A percentile compares a stretch with the other conserved stretches of the same genome.
Conservation (phyloP, 148 eudicot species). For the Talinum fruticosum region DNA sequence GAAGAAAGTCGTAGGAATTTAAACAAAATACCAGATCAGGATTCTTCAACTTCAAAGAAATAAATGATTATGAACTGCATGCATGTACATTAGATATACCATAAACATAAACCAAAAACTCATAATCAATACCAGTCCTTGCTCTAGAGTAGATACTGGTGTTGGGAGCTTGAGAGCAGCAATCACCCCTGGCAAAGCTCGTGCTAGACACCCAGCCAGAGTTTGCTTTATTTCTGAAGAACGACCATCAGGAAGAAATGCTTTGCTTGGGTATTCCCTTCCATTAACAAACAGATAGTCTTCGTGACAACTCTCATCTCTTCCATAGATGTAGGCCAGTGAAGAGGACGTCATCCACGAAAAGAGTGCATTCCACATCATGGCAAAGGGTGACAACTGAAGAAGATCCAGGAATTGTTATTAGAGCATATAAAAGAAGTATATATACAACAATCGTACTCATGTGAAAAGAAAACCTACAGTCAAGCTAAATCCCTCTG, state of each 20-base stretch:
- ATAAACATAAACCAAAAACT: not conserved
- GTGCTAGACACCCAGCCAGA: conserved; percentile 70
- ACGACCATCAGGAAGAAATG: conserved; percentile 60
- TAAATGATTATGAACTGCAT: not conserved
- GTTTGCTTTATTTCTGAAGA: conserved; percentile 87
- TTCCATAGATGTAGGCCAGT: conserved; percentile 87
- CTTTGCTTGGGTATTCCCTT: conserved; percentile 74
- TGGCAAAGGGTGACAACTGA: conserved; percentile 90
- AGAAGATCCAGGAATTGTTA: conserved; percentile 25
- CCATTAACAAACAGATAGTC: conserved; percentile 71
- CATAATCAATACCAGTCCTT: conserved; percentile 53
- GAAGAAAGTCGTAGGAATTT: not conserved
- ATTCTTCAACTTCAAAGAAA: not conserved
- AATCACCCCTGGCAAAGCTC: conserved; percentile 72
- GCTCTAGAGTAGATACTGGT: conserved; percentile 61
- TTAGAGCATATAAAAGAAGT: conserved; percentile 8
- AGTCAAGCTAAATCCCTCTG: conserved; percentile 69
- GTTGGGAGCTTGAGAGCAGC: conserved; percentile 63
- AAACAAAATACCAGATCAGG: not conserved
- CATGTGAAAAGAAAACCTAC: conserved; percentile 41
- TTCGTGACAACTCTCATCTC: conserved; percentile 65
- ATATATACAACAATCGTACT: not conserved
- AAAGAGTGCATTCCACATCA: conserved; percentile 82
- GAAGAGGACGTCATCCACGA: conserved; percentile 89
- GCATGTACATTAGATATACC: not conserved